Conservation (phyloP, 257 asterid genomes). For the Capsicum baccatum region DNA sequence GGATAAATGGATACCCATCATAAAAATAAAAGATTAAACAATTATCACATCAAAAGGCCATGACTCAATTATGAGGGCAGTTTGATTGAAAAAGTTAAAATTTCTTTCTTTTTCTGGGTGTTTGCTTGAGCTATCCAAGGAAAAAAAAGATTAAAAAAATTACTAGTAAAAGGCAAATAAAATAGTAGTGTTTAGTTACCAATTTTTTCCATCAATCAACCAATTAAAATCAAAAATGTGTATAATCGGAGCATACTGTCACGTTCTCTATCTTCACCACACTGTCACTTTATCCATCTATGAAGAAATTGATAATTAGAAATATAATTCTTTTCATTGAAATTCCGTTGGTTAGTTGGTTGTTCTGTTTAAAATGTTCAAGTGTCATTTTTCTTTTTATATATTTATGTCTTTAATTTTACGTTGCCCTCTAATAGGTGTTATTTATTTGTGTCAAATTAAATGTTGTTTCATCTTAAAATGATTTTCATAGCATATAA, state of each 20-base stretch:
- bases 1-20: background rate
- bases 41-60: constrained; percentile 4
- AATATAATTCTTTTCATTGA: too few relatives aligned
- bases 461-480: too few relatives aligned
- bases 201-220: background rate
- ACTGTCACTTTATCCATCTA: constrained; percentile 15
- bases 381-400: too few relatives aligned
- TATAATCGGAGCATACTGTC: background rate
- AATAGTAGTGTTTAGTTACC: background rate
- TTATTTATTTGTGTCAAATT: too few relatives aligned
- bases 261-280: background rate
- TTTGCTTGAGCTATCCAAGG: background rate
- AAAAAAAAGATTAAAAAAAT: background rate
- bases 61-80: background rate
- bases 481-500: too few relatives aligned
- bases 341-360: too few relatives aligned
- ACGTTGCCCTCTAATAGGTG: too few relatives aligned
- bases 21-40: background rate
- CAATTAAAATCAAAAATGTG: background rate
- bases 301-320: background rate
- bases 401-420: too few relatives aligned
- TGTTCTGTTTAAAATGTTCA: too few relatives aligned
- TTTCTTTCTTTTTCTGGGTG: background rate
- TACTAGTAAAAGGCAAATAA: background rate
- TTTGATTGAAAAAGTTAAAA: background rate